These are phyloP conservation scores for Chaetothyriales sp. DNA, from an alignment of 2,329 filamentous ascomycete species.

Conservation along the genomic window DNA sequence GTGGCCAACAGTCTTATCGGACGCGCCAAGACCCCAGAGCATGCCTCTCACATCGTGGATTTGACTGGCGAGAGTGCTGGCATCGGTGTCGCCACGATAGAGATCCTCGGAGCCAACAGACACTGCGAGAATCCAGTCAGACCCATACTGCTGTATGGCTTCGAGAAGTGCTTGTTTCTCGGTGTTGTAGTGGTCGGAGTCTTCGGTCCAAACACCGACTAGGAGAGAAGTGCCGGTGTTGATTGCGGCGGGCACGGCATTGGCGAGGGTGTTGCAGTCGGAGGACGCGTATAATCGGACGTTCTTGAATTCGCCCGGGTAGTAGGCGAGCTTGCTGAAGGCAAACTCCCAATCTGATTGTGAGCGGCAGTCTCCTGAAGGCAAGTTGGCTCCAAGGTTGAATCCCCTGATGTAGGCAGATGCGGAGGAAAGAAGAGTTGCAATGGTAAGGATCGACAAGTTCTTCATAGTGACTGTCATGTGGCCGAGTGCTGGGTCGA, in stretches of 20 bases:
- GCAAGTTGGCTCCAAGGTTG: slow-evolving; percentile 20
- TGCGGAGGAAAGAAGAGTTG: slow-evolving; percentile 6
- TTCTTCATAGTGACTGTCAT: slow-evolving; percentile 20
- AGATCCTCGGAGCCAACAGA: slow-evolving; percentile 56
- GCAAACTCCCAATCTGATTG: slow-evolving; percentile 20
- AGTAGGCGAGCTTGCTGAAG: slow-evolving; percentile 18
- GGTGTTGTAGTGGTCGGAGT: slow-evolving; percentile 38
- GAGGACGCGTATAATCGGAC: slow-evolving; percentile 20
- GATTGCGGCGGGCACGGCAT: slow-evolving; percentile 45
- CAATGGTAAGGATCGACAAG: slow-evolving; percentile 12
- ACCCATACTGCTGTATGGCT: slow-evolving; percentile 42
- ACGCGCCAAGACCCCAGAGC: slow-evolving; percentile 31
- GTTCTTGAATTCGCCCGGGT: slow-evolving; percentile 20
- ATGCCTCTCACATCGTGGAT: slow-evolving; percentile 42
- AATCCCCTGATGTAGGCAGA: slow-evolving; percentile 22
- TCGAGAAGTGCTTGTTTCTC: slow-evolving; percentile 48
- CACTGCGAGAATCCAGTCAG: slow-evolving; percentile 49
- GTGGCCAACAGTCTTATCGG: slow-evolving; percentile 45
- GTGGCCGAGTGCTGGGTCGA: neutral
- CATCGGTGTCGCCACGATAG: slow-evolving; percentile 41
- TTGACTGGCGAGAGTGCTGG: slow-evolving; percentile 29
- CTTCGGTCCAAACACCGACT: slow-evolving; percentile 48
- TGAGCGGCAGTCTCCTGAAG: slow-evolving; percentile 19
- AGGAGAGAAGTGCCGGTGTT: slow-evolving; percentile 47
- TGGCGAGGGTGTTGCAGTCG: slow-evolving; percentile 37